A percentile compares a stretch with the other conserved stretches of the same genome.
Conservation (phyloP, 257 asterid species). For the Agastache rugosa region DNA sequence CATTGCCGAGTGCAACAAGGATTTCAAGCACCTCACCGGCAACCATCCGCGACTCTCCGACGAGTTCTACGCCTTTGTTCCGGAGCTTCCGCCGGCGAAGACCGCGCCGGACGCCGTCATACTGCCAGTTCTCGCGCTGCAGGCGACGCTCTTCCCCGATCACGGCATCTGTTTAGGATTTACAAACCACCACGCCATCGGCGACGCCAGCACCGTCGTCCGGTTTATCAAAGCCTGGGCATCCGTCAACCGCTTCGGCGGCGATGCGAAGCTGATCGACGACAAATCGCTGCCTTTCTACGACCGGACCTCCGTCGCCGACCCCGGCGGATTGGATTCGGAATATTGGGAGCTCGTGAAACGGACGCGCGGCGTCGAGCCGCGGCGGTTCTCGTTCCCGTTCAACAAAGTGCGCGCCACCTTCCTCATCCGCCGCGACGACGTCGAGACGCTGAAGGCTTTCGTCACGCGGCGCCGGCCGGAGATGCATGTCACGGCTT, state of each 20-base stretch:
- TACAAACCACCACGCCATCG: slow-evolving; percentile 50
- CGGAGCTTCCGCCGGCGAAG: slow-evolving; percentile 47
- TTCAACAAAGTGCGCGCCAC: slow-evolving; percentile 45
- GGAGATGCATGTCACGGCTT: slow-evolving; percentile 40
- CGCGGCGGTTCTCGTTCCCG: slow-evolving; percentile 34
- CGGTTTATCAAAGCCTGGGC: slow-evolving; percentile 53
- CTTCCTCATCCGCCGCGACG: slow-evolving; percentile 36
- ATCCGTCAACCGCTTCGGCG: slow-evolving; percentile 42
- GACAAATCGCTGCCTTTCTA: slow-evolving; percentile 42
- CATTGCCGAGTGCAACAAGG: slow-evolving; percentile 46
- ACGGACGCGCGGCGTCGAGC: slow-evolving; percentile 24
- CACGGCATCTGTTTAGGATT: slow-evolving; percentile 51
- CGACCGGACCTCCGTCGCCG: slow-evolving; percentile 45
- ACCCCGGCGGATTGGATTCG: slow-evolving; percentile 39
- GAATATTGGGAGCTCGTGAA: slow-evolving; percentile 36
- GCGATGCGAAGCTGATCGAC: slow-evolving; percentile 41
- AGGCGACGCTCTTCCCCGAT: slow-evolving; percentile 50
- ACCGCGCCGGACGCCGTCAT: slow-evolving; percentile 16
- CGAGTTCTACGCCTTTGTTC: slow-evolving; percentile 51
- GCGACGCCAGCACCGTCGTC: slow-evolving; percentile 53
- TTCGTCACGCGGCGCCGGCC: slow-evolving; percentile 29
- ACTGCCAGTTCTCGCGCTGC: slow-evolving; percentile 50
- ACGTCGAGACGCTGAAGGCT: slow-evolving; percentile 39
- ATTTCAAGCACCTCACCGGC: slow-evolving; percentile 46
- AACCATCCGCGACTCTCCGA: slow-evolving; percentile 45